Conservation (phyloP, 257 asterid genomes). For the Hygrophila difformis region DNA sequence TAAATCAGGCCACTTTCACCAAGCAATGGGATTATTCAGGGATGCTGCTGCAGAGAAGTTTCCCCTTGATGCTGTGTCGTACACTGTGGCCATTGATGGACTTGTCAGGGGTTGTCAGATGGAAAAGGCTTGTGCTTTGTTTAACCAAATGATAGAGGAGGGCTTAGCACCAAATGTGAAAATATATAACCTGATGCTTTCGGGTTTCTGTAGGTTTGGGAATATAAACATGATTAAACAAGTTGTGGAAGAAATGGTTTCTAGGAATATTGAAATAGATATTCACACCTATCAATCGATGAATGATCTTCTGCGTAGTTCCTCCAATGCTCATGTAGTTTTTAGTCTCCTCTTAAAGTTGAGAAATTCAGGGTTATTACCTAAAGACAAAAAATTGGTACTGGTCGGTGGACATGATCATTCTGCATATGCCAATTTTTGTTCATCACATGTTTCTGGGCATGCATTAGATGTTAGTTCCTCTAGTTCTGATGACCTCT, state of each 20-base stretch:
- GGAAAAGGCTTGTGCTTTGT: conserved; percentile 45
- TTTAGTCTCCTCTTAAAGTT: conserved; percentile 20
- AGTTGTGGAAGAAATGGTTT: conserved; percentile 46
- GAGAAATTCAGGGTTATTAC: conserved; percentile 28
- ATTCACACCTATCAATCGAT: conserved; percentile 19
- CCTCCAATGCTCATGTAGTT: conserved; percentile 17
- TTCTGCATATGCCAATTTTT: conserved; percentile 6
- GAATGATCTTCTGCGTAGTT: conserved; percentile 19
- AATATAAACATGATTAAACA: conserved; percentile 30
- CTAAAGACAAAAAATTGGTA: conserved; percentile 15
- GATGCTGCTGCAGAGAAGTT: conserved; percentile 35
- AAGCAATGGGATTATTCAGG: conserved; percentile 31
- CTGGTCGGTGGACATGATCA: conserved; percentile 8
- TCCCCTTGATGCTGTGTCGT: conserved; percentile 53
- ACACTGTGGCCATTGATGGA: conserved; percentile 42
- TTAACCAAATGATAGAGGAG: conserved; percentile 45
- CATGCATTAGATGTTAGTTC: conserved; percentile 1
- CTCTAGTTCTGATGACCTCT: conserved; percentile 27
- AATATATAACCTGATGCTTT: conserved; percentile 41
- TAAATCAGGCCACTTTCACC: conserved; percentile 36
- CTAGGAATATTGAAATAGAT: conserved; percentile 32
- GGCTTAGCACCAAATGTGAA: conserved; percentile 35
- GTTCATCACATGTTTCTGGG: background rate
- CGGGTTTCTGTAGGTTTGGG: conserved; percentile 37
- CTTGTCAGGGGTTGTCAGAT: conserved; percentile 35